These are phyloP conservation scores for barrel medic (Medicago truncatula) DNA, from an alignment of 306 rosid genomes.

Conservation along the genomic window DNA sequence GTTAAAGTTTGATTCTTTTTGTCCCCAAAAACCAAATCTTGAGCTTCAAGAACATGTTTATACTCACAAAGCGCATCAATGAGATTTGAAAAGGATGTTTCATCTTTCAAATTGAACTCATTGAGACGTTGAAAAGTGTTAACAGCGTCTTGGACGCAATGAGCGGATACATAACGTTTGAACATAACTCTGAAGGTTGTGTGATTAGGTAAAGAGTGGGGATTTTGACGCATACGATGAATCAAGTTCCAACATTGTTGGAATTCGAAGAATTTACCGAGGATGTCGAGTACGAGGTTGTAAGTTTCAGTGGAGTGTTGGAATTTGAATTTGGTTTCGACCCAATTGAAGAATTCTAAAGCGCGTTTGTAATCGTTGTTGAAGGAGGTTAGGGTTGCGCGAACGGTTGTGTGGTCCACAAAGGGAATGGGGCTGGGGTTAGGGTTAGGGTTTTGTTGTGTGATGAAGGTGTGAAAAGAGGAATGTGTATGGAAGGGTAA, in stretches of 20 bases:
- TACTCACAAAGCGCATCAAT: conserved; percentile 82
- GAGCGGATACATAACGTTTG: conserved; percentile 79
- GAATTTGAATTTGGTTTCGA: conserved; percentile 47
- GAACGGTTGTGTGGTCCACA: conserved; percentile 52
- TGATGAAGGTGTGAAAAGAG: background rate
- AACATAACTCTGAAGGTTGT: conserved; percentile 77
- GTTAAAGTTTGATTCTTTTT: conserved; percentile 30
- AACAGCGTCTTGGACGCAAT: conserved; percentile 68
- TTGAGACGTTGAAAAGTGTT: conserved; percentile 54
- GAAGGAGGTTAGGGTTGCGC: conserved; percentile 62
- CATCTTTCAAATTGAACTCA: conserved; percentile 73
- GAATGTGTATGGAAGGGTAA: background rate
- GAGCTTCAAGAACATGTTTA: conserved; percentile 82
- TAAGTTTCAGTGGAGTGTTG: conserved; percentile 71
- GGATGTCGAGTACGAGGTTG: conserved; percentile 73
- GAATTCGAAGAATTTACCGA: conserved; percentile 84
- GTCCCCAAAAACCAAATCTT: conserved; percentile 65
- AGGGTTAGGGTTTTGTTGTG: background rate
- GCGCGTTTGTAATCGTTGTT: conserved; percentile 88
- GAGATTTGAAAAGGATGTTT: conserved; percentile 66
- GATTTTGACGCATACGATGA: conserved; percentile 59
- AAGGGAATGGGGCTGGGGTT: background rate
- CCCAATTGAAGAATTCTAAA: conserved; percentile 84
- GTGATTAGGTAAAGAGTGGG: conserved; percentile 67
- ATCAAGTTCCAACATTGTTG: conserved; percentile 68